Conservation (phyloP, 352 stramenopile species). For the Plasmopara muralis region DNA sequence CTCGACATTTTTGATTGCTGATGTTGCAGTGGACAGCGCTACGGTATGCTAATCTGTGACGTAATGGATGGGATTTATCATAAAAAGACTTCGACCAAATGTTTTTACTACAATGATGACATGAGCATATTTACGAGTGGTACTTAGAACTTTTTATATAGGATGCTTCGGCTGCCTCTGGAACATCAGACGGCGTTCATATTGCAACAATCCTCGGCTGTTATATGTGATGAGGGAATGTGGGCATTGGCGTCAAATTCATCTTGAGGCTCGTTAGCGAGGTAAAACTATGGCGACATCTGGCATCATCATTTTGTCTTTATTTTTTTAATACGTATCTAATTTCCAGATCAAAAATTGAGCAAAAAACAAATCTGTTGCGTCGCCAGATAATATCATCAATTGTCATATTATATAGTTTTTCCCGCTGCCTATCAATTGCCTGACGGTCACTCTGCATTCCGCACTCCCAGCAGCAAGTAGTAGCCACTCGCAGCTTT, state of each 20-base stretch:
- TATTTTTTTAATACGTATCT: too few species aligned
- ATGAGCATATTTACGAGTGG: neutral
- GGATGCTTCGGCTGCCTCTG: too few species aligned
- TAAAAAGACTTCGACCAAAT: neutral
- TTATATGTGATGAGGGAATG: too few species aligned
- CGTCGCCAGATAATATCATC: slow-evolving; percentile 1
- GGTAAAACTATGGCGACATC: too few species aligned
- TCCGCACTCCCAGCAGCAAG: slow-evolving; percentile 13
- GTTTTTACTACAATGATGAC: neutral
- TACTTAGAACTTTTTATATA: too few species aligned
- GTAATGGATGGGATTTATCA: too few species aligned
- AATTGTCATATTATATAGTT: neutral
- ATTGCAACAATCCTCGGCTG: too few species aligned
- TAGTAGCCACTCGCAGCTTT: neutral
- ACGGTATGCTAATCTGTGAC: slow-evolving; percentile 27
- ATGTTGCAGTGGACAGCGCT: slow-evolving; percentile 22
- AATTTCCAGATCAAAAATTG: too few species aligned
- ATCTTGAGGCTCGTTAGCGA: too few species aligned
- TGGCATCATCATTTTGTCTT: too few species aligned
- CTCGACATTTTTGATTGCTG: slow-evolving; percentile 1
- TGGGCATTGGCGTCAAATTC: too few species aligned
- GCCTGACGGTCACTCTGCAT: slow-evolving; percentile 13
- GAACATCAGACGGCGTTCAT: too few species aligned
- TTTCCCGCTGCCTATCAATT: slow-evolving; percentile 4
- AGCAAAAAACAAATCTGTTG: neutral